Conservation (phyloP, 2,329 filamentous ascomycete genomes). For the Alternaria infectoria region DNA sequence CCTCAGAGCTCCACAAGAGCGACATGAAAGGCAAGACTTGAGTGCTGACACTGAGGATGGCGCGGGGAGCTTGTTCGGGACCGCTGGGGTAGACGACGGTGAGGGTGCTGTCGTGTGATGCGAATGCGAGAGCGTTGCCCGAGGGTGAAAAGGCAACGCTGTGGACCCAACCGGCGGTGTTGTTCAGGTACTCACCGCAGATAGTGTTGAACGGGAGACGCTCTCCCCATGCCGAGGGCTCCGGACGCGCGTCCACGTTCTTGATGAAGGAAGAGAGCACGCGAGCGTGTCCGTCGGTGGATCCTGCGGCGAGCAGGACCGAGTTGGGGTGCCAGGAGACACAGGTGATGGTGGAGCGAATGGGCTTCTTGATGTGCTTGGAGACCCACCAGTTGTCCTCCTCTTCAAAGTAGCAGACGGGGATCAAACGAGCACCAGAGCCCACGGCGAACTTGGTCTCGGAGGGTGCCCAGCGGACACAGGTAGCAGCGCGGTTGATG, state of each 20-base stretch:
- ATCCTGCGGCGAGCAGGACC: conserved; percentile 90
- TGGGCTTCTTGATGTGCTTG: conserved; percentile 99
- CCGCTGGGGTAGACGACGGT: conserved; percentile 94
- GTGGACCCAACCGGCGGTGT: conserved; percentile 96
- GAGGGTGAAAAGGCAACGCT: conserved; percentile 90
- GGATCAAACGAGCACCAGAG: conserved; percentile 92
- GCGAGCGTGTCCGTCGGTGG: conserved; percentile 94
- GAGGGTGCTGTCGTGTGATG: conserved; percentile 93
- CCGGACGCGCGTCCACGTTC: conserved; percentile 84
- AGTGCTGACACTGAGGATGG: conserved; percentile 88
- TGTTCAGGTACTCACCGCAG: conserved; percentile 94
- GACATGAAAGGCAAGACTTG: conserved; percentile 92
- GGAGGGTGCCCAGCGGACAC: conserved; percentile 94
- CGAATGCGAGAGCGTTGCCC: conserved; percentile 91
- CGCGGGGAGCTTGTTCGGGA: conserved; percentile 86
- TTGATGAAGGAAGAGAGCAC: conserved; percentile 98
- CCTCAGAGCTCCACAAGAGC: conserved; percentile 88
- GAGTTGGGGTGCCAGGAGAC: conserved; percentile 98
- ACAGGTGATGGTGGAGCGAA: conserved; percentile 94
- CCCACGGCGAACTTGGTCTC: conserved; percentile 98
- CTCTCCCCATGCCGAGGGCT: conserved; percentile 92
- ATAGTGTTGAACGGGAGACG: conserved; percentile 97
- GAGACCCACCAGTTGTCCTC: conserved; percentile 99
- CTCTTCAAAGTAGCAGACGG: conserved; percentile 97
- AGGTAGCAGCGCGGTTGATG: conserved; percentile 95